Evolutionary conservation across 2,329 filamentous ascomycete species (phyloP).

Genomic region (Aureobasidium sp.): DNA sequence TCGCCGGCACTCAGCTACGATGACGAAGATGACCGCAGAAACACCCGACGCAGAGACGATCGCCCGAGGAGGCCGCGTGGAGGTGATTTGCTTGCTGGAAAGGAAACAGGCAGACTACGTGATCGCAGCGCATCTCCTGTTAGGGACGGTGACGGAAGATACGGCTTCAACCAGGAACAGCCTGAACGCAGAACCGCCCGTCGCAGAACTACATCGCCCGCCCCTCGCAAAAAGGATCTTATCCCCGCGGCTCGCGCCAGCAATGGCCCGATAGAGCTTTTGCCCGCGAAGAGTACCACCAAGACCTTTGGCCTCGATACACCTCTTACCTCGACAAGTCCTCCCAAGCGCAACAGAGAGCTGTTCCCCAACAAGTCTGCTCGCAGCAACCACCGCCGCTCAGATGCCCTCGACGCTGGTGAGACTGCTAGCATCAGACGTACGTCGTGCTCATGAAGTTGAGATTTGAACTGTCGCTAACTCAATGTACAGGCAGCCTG

Average conservation of each 20-base stretch:
- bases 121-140: constrained; percentile 53
- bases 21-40: constrained; percentile 20
- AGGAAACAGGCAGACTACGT: constrained; percentile 39
- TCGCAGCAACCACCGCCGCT: constrained; percentile 35
- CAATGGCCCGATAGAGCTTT: constrained; percentile 14
- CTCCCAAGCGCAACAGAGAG: constrained; percentile 30
- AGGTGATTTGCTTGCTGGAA: constrained; percentile 27
- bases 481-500: constrained; percentile 10
- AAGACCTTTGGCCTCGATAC: constrained; percentile 11
- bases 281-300: neutral
- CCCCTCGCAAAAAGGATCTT: constrained; percentile 16
- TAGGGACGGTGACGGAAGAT: constrained; percentile 40
- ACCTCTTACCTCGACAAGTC: constrained; percentile 11
- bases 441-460: neutral
- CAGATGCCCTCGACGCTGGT: constrained; percentile 33
- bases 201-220: constrained; percentile 35
- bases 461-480: neutral
- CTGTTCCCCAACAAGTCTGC: constrained; percentile 29
- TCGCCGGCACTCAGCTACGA: constrained; percentile 31
- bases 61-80: constrained; percentile 4
- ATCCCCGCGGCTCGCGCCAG: constrained; percentile 16
- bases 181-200: constrained; percentile 37
- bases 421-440: constrained; percentile 17
- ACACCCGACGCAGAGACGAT: constrained; percentile 19
- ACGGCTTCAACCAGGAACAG: constrained; percentile 42